Evolutionary conservation across 768 basidiomycete species (phyloP), one percentile per base, ranked within the genome.

Genomic region (Kwoniella heveanensis): DNA sequence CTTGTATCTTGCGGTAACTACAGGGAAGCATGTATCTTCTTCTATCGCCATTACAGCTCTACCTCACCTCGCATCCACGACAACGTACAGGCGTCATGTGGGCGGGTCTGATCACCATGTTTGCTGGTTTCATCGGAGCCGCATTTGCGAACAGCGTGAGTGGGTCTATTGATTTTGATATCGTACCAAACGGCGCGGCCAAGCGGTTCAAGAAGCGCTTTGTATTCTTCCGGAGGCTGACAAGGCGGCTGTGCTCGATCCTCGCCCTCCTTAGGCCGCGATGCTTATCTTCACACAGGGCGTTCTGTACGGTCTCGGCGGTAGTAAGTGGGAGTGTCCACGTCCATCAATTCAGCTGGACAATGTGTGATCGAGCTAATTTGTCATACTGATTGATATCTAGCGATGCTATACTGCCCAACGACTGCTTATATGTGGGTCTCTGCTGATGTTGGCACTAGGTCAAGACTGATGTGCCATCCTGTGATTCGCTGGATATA

Each of bases 11-110:
- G 27, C 54, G 17, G 10, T 24, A 49, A 12, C 8, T 6, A 36
- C 47, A 71, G 69, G 69, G 69, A 22, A 52, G 47, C 24, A 71
- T 71, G 69, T 71, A 71, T 36, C 62, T 67, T 25, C 64, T 71
- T n/a, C 52, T 65, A 8, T 62, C 66, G 26, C 69, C 69, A 0
- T 21, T 64, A 2, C 60, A 67, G 13, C 55, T 66, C 6, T 68
- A 46, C 22, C 64, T 71, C n/a, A 59, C 67, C 5, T 60, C 64
- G 2, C 54, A 53, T 27, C 69, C 69, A 8, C 60, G 53, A 27
- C 39, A 58, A n/a, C 36, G 66, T 22, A 55, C 50, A 21, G 36
- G 19, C 3, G 51, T 56, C 32, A 71, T 71, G 69, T 71, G 69
- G 69, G 29, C 62, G 8, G 69, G 69, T 2, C 39, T 71, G 27